Percentiles rank a stretch among this genome's conserved stretches.
These are phyloP conservation scores for Colletotrichum sp. DNA, from an alignment of 2,329 filamentous ascomycete species.

Conservation along the genomic window DNA sequence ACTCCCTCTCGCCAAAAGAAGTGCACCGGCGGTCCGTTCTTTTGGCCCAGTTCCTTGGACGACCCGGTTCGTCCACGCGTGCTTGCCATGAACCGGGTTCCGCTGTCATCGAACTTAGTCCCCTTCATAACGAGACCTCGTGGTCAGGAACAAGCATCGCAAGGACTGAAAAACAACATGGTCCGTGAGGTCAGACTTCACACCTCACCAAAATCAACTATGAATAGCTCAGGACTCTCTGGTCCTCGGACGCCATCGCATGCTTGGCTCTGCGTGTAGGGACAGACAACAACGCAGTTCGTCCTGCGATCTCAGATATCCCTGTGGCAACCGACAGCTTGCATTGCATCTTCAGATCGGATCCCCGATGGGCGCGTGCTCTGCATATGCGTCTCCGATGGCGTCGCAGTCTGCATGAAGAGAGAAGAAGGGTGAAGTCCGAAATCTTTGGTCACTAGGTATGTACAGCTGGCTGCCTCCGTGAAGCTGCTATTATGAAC, in stretches of 20 bases:
- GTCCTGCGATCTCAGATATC: neutral
- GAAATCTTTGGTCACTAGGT: neutral
- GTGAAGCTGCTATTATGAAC: neutral
- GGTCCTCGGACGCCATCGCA: neutral
- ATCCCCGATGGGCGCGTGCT: neutral
- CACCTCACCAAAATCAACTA: neutral
- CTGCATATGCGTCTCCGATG: neutral
- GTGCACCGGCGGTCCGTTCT: neutral
- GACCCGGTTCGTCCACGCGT: neutral
- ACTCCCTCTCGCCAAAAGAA: neutral
- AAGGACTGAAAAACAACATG: neutral
- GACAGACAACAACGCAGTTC: neutral
- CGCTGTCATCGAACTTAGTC: slow-evolving; percentile 4
- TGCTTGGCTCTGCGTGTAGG: neutral
- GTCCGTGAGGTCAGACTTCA: neutral
- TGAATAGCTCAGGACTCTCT: neutral
- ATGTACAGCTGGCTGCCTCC: neutral
- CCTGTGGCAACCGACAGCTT: neutral
- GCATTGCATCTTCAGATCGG: neutral
- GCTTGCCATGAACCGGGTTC: slow-evolving; percentile 3
- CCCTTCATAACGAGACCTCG: neutral
- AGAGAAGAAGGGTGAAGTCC: neutral
- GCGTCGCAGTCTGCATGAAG: neutral
- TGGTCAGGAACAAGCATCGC: neutral
- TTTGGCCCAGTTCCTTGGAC: neutral